Evolutionary conservation across 2,329 filamentous ascomycete genomes (phyloP).

Genomic region (Pyrenophora teres): DNA sequence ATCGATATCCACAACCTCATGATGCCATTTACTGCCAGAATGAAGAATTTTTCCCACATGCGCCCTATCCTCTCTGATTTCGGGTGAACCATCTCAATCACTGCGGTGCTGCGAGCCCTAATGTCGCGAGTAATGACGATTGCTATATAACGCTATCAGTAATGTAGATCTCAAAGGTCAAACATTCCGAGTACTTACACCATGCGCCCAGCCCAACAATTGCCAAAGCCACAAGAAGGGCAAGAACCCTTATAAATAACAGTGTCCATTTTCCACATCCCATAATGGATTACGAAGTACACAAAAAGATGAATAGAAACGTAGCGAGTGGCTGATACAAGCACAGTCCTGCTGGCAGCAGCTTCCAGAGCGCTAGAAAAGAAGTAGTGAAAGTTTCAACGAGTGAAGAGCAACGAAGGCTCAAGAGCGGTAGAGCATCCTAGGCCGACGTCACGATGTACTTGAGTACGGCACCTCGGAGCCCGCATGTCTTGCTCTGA

Average conservation of each 20-base stretch:
- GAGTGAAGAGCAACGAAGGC: slow-evolving; percentile 13
- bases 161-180: not conserved
- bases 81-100: slow-evolving; percentile 18
- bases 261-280: slow-evolving; percentile 20
- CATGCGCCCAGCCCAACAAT: slow-evolving; percentile 32
- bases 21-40: slow-evolving; percentile 12
- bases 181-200: slow-evolving; percentile 20
- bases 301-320: not conserved
- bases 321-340: slow-evolving; percentile 14
- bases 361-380: slow-evolving; percentile 33
- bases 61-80: slow-evolving; percentile 13
- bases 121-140: slow-evolving; percentile 30
- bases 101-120: slow-evolving; percentile 21
- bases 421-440: slow-evolving; percentile 2
- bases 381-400: slow-evolving; percentile 13
- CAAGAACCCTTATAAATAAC: slow-evolving; percentile 27
- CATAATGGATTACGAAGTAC: slow-evolving; percentile 18
- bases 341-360: slow-evolving; percentile 35
- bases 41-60: slow-evolving; percentile 29
- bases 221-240: slow-evolving; percentile 25
- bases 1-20: slow-evolving; percentile 34
- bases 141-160: slow-evolving; percentile 9
- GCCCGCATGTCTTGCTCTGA: slow-evolving; percentile 10
- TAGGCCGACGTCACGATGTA: slow-evolving; percentile 3
- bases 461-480: slow-evolving; percentile 11